Evolutionary conservation across 2,329 filamentous ascomycete genomes (phyloP), one percentile per base, ranked within the genome.

Genomic region (Lithohypha guttulata): DNA sequence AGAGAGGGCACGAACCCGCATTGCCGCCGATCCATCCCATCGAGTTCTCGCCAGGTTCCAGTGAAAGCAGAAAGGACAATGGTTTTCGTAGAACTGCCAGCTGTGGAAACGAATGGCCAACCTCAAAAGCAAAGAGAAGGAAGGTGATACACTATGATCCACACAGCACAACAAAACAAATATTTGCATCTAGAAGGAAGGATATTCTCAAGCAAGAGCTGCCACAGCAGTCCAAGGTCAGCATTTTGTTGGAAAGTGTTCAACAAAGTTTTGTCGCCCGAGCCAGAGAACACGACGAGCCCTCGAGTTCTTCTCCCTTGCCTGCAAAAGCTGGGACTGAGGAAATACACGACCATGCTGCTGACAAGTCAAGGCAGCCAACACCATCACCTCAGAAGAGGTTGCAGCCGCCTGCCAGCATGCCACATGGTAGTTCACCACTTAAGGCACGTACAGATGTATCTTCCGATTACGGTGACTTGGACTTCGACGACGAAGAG

Each of bases 71-170:
- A 39, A 61, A 61, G 46, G 63, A 62, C 32, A 67, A 62, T 43
- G 66, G 65, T 3, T 58, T 84, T 28, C 70, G 79, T 50, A 71
- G 79, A 48, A 71, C 79, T 2, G 70, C 78, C 43, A 85, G 79
- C 55, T 82, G 77, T 53, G 79, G 78, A 13, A 66, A 72, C 17
- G 73, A 81, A 49, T 83, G 79, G 71, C 78, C 80, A n/a, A 63
- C 58, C 3, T 66, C 66, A n/a, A 63, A 61, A 39, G 46, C 61
- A 1, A 87, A 87, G 57, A 69, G 78, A 47, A 70, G 78, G 49
- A 79, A 70, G 49, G 53, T 75, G 6, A 72, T 77, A 34, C 66
- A 65, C 22, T 57, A 46, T 29, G 46, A 58, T 38, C 55, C 62
- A 15, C 47, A 52, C 10, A 68, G 66, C 43, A 63, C 60, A 47